Conservation (phyloP, 2,329 filamentous ascomycete species). For the Alternaria infectoria region DNA sequence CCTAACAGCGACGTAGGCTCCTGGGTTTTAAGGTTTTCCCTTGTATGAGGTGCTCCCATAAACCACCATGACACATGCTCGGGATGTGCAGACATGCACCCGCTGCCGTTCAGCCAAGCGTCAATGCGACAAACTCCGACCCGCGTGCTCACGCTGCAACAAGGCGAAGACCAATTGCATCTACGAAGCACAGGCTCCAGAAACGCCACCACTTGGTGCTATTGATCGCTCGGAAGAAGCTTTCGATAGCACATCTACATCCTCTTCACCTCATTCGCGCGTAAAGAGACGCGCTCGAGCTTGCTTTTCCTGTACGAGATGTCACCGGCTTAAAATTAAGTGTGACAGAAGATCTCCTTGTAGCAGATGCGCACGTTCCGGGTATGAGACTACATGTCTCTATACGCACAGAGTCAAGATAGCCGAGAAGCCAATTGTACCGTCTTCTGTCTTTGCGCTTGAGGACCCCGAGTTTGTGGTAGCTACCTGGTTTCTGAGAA, state of each 20-base stretch:
- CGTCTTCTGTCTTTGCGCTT: slow-evolving; percentile 10
- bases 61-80: slow-evolving; percentile 7
- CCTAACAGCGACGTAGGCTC: too few relatives aligned
- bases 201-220: neutral
- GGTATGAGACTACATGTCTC: slow-evolving; percentile 13
- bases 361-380: slow-evolving; percentile 22
- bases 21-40: too few relatives aligned
- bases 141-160: slow-evolving; percentile 18
- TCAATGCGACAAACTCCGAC: slow-evolving; percentile 24
- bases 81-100: slow-evolving; percentile 18
- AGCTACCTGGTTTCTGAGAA: slow-evolving; percentile 26
- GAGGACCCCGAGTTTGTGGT: slow-evolving; percentile 25
- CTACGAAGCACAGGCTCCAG: slow-evolving; percentile 2
- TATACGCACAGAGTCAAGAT: slow-evolving; percentile 20
- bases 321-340: slow-evolving; percentile 32
- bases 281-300: slow-evolving; percentile 7
- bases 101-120: slow-evolving; percentile 26
- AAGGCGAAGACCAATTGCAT: slow-evolving; percentile 13
- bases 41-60: too few relatives aligned
- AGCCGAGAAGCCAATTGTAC: neutral
- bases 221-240: neutral
- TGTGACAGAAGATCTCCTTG: slow-evolving; percentile 28
- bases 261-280: neutral
- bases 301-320: slow-evolving; percentile 28
- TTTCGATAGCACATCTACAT: neutral